Evolutionary conservation across 352 stramenopile species (phyloP).

Genomic region (Phytophthora palmivora): DNA sequence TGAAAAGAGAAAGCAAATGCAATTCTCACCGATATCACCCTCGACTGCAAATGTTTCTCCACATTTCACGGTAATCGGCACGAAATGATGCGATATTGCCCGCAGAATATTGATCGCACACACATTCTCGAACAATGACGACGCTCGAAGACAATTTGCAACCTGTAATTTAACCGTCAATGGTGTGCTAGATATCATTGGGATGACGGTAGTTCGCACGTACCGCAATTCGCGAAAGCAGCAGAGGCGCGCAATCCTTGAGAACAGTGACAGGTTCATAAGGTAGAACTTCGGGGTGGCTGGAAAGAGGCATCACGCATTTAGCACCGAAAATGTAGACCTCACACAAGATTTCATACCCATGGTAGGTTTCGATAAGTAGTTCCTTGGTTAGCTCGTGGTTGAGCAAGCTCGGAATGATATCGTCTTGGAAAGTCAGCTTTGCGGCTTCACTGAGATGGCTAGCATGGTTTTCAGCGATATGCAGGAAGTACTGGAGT

Average conservation of each 20-base stretch:
- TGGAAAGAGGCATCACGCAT: slow-evolving; percentile 24
- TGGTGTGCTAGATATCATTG: neutral
- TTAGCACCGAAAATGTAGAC: slow-evolving; percentile 7
- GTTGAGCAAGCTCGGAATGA: slow-evolving; percentile 65
- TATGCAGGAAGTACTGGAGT: slow-evolving; percentile 86
- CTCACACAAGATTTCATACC: slow-evolving; percentile 22
- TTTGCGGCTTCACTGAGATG: slow-evolving; percentile 49
- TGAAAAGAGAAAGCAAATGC: neutral
- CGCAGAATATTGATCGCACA: slow-evolving; percentile 82
- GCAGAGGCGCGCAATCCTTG: slow-evolving; percentile 45
- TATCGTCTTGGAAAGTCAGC: slow-evolving; percentile 52
- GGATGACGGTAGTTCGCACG: neutral
- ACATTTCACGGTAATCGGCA: slow-evolving; percentile 53
- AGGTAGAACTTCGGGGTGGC: slow-evolving; percentile 59
- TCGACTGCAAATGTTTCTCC: slow-evolving; percentile 75
- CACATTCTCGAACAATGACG: slow-evolving; percentile 83
- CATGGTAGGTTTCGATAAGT: slow-evolving; percentile 77
- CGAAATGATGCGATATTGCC: slow-evolving; percentile 81
- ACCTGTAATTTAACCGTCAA: slow-evolving; percentile 47
- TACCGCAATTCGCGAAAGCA: slow-evolving; percentile 82
- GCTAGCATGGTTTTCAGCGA: slow-evolving; percentile 59
- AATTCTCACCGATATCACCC: slow-evolving; percentile 55
- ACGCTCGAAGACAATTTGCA: slow-evolving; percentile 80
- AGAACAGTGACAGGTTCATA: slow-evolving; percentile 56
- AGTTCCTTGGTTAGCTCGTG: slow-evolving; percentile 77